Base-by-base conservation (phyloP, 1,284 basidiomycete species). In the Chalciporus sp. region DNA sequence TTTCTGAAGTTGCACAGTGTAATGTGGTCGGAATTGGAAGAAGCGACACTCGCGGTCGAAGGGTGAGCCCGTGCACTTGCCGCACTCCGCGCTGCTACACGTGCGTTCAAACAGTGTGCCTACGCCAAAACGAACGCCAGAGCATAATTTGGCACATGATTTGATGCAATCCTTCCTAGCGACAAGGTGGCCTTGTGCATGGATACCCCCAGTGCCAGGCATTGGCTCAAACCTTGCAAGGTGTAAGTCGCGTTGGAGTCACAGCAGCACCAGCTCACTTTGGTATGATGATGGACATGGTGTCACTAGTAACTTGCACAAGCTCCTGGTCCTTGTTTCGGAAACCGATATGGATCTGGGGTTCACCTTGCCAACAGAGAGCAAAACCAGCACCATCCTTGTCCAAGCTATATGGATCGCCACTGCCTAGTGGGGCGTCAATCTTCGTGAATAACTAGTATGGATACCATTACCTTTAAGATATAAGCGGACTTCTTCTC, bases 61-160 rank as follows among this genome's bases (percentile, higher is more conserved):
- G 4, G 87, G 70, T 23, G 81, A 75, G 14, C 85, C 82, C 28
- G 70, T 71, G 67, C 93, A 95, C 12, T 72, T 76, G 14, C 61
- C 41, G 66, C 95, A 98, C 42, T 83, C 84, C n/a, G 79, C 72
- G 8, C 83, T 83, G 28, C 35, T 57, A 71, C 96, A 99, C 0
- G 94, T 83, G 44, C 94, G 82, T 71, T 99, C 96, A 42, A 95
- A 79, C 9, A 81, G 79, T 65, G 94, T 84, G 1, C 95, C 94
- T 27, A 96, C 80, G 8, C 96, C 96, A 72, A 95, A 95, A 28
- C 92, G 82, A n/a, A 96, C 88, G 16, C 95, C 95, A 52, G 92
- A 91, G 28, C 83, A 80, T 59, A 98, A 83, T 62, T 92, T 90
- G 9, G 93, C 94, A 58, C 90, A 92, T 27, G 92, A 67, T 70